phyloP scores from a whole-genome alignment of 2,329 filamentous ascomycete species.

The Cladobotryum mycophilum region DNA sequence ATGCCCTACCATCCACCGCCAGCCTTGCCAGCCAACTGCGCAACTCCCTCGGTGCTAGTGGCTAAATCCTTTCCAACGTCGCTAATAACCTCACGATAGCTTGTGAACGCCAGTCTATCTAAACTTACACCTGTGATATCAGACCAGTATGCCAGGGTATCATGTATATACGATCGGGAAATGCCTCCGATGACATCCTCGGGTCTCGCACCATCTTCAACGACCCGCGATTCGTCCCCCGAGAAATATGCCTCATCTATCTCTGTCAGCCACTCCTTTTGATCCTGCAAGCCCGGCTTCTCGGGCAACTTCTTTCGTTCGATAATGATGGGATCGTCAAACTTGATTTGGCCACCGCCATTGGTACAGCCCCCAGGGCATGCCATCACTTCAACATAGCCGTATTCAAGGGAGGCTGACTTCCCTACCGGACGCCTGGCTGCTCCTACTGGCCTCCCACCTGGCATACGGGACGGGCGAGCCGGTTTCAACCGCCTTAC shows the following conservation, averaged over 20 bases:
- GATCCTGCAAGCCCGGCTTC: constrained; percentile 67
- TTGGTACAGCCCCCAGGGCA: constrained; percentile 99
- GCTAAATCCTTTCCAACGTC: constrained; percentile 76
- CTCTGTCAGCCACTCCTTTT: constrained; percentile 76
- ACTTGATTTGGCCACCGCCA: constrained; percentile 90
- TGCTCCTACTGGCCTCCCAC: constrained; percentile 56
- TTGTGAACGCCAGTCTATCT: constrained; percentile 73
- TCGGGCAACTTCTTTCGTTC: constrained; percentile 40
- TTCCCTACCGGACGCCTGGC: constrained; percentile 48
- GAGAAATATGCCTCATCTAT: constrained; percentile 92
- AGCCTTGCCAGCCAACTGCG: constrained; percentile 82
- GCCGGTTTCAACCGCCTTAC: constrained; percentile 86
- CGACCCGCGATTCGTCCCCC: constrained; percentile 48
- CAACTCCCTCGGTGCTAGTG: constrained; percentile 71
- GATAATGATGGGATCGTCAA: constrained; percentile 64
- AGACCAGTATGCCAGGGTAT: constrained; percentile 71
- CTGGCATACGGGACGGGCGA: constrained; percentile 70
- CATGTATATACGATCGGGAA: constrained; percentile 58
- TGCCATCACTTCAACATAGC: constrained; percentile 98
- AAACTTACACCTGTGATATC: constrained; percentile 61
- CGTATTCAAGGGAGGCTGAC: constrained; percentile 56
- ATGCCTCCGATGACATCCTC: constrained; percentile 55
- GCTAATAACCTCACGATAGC: constrained; percentile 86
- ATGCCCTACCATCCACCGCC: constrained; percentile 81
- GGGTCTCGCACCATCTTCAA: constrained; percentile 18